Conservation (phyloP, 257 asterid genomes). For the Cinchona pubescens region DNA sequence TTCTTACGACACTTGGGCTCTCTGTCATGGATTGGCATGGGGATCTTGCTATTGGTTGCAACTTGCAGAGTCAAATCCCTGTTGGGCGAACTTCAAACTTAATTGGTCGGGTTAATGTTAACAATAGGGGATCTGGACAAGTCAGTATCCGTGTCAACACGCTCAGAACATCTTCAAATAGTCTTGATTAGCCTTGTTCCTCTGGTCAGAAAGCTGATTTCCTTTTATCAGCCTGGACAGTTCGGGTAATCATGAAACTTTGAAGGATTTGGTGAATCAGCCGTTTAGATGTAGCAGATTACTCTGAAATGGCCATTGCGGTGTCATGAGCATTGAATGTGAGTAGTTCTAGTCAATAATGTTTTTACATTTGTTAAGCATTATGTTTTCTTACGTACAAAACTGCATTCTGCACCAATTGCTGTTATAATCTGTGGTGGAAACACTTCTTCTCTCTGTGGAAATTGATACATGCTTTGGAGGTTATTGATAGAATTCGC, state of each 20-base stretch:
- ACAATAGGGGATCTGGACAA: slow-evolving; percentile 85
- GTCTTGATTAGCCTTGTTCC: slow-evolving; percentile 71
- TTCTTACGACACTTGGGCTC: slow-evolving; percentile 74
- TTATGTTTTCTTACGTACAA: neutral
- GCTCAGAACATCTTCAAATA: slow-evolving; percentile 93
- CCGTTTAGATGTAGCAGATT: slow-evolving; percentile 23
- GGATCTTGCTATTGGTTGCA: slow-evolving; percentile 90
- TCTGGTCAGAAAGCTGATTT: slow-evolving; percentile 51
- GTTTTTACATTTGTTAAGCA: neutral
- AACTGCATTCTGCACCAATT: neutral
- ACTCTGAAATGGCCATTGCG: slow-evolving; percentile 26
- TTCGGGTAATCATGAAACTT: slow-evolving; percentile 41
- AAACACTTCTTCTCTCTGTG: neutral
- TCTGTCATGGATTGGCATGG: slow-evolving; percentile 98
- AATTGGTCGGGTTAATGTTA: slow-evolving; percentile 82
- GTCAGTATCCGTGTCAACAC: slow-evolving; percentile 71
- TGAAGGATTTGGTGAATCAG: too few relatives aligned
- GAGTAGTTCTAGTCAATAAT: slow-evolving; percentile 35
- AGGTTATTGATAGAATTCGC: neutral
- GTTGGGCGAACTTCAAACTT: slow-evolving; percentile 77
- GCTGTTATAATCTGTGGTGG: neutral
- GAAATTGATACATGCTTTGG: neutral
- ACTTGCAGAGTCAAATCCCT: slow-evolving; percentile 87
- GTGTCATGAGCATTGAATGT: slow-evolving; percentile 34
- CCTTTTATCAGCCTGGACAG: slow-evolving; percentile 53